Evolutionary conservation across 2,329 filamentous ascomycete genomes (phyloP), one percentile per base, ranked within the genome.

Genomic region (Ascochyta lentis): DNA sequence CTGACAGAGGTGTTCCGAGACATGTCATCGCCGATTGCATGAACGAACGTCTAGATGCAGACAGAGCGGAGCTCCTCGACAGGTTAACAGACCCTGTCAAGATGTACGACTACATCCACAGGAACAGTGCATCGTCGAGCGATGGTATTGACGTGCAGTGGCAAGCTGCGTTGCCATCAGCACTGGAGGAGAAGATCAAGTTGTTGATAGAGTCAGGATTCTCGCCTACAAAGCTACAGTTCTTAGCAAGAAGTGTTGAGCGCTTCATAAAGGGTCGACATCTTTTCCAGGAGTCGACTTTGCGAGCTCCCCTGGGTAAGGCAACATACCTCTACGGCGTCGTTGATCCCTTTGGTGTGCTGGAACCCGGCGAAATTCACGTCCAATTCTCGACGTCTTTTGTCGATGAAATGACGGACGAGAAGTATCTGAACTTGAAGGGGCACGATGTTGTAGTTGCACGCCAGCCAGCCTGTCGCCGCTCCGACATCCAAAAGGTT

Each of bases 401-500:
- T 57, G 63, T 73, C 0, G 81, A 86, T 51, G 78, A 84, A 1
- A 72, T 76, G 0, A 83, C 83, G 1, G 81, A 81, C 0, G 82
- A 84, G 33, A 81, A 78, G 0, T 84, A 83, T 37, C 82, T 81
- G 0, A 68, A 82, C 6, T 70, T 91, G 5, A 60, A 86, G 34
- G 80, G 80, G 0, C 77, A 81, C 15, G 83, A 91, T 13, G 76
- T 91, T 0, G 77, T 94, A 0, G 86, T 93, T 0, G 86, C 86
- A 0, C 82, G 90, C 19, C 85, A 86, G 1, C 90, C 90, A 0
- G 86, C 89, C 0, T 85, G 91, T 65, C 84, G 88, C 22, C 79
- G 81, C 0, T 90, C 86, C 26, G 90, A 95, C 58, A 86, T 94
- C 0, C 90, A 93, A 65, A 88, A 83, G 51, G 73, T 80, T 1